Evolutionary conservation across 208 protist species (phyloP).

Genomic region (Trypanosoma grayi): DNA sequence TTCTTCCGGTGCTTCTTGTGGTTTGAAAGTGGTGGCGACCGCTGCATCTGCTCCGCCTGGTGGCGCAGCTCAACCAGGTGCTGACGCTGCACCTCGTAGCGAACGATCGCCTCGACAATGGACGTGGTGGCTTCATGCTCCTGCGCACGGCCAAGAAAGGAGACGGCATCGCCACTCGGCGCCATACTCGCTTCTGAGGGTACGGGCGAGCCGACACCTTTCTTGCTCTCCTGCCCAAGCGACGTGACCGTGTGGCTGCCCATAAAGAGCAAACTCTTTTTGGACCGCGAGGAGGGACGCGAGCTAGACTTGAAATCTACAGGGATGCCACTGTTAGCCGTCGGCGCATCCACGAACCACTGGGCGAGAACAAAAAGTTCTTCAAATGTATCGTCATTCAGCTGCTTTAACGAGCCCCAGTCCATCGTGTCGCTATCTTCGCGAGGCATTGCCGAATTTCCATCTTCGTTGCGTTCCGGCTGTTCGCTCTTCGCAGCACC

Average conservation of each 20-base stretch:
- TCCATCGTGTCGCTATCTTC: constrained; percentile 1
- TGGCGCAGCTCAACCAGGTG: constrained; percentile 10
- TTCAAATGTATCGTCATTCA: constrained; percentile 69
- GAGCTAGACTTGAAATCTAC: constrained; percentile 21
- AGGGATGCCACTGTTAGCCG: constrained; percentile 64
- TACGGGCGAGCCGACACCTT: not conserved
- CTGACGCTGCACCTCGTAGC: constrained; percentile 35
- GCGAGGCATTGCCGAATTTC: not conserved
- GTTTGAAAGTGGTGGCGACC: not conserved
- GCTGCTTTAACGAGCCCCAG: constrained; percentile 32
- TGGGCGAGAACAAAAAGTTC: constrained; percentile 68
- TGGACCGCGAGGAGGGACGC: constrained; percentile 9
- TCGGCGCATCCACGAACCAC: constrained; percentile 82
- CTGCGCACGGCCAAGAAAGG: constrained; percentile 35
- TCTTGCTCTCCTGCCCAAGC: constrained; percentile 1
- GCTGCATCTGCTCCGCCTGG: constrained; percentile 7
- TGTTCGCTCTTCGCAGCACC: not conserved
- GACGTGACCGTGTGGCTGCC: not conserved
- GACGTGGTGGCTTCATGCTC: constrained; percentile 34
- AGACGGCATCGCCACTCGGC: constrained; percentile 14
- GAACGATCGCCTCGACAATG: constrained; percentile 52
- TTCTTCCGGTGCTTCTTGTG: constrained; percentile 2
- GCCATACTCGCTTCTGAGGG: not conserved
- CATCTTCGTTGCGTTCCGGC: constrained; percentile 3
- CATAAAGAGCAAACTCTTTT: not conserved